These are phyloP conservation scores for Zoysia japonica DNA, from an alignment of 176 grass and related monocot species.

Conservation along the genomic window DNA sequence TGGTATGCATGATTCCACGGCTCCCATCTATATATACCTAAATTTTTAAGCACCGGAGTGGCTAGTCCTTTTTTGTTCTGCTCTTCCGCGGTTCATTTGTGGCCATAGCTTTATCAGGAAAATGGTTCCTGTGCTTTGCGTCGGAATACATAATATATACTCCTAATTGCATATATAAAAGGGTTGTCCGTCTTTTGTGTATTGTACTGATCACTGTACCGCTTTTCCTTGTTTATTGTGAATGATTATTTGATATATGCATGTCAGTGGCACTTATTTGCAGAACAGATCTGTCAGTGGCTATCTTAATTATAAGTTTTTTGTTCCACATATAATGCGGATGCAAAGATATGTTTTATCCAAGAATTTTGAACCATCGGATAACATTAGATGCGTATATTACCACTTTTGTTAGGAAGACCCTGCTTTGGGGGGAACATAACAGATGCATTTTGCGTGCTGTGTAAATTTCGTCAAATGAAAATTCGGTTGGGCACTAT, in stretches of 20 bases:
- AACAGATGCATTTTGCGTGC: too few relatives aligned
- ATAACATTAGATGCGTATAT: neutral
- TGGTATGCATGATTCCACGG: neutral
- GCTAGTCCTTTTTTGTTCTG: conserved; percentile 15
- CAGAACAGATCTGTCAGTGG: neutral
- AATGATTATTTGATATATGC: neutral
- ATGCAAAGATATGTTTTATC: neutral
- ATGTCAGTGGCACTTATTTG: neutral
- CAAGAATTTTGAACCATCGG: neutral
- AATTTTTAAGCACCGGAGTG: conserved; percentile 8
- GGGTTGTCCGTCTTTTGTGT: neutral
- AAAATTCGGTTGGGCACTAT: neutral
- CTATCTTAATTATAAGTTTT: neutral
- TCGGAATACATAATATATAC: neutral
- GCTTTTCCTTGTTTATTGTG: conserved; percentile 1
- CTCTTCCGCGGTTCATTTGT: neutral
- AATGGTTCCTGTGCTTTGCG: conserved; percentile 17
- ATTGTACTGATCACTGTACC: neutral
- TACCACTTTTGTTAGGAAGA: neutral
- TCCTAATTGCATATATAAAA: neutral
- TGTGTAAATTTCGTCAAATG: too few relatives aligned
- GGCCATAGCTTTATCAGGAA: conserved; percentile 28
- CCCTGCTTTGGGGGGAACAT: too few relatives aligned
- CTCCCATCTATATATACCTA: neutral
- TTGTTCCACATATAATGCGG: neutral